Evolutionary conservation across 352 stramenopile genomes (phyloP), one percentile per base, ranked within the genome.

Genomic region (Globisporangium perplexum): DNA sequence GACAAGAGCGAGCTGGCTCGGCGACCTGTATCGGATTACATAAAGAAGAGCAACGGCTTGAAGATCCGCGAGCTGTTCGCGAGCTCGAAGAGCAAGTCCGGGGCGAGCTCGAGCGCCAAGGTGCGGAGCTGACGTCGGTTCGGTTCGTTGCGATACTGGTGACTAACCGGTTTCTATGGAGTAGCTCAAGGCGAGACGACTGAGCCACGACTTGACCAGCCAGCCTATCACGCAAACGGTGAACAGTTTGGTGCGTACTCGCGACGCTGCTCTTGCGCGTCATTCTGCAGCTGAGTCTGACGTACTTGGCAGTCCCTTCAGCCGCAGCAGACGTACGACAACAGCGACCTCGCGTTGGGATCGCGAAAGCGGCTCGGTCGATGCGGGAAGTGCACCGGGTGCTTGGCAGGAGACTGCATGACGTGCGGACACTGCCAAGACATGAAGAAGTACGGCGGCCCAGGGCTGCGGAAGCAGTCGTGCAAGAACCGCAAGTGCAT

Each of bases 401-500:
- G 85, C 30, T 62, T 91, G 33, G 62, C 83, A 5, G 79, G 84
- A 15, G 85, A 95, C 38, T 95, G 85, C 62, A 90, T 93, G 83
- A 76, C 77, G 55, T 95, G 85, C 57, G 83, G 79, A 0, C 83
- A 93, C 35, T 95, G 85, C 51, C 79, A 93, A 57, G 85, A 95
- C 52, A 95, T 93, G 85, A 93, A 93, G 53, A 95, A 95, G 49
- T 95, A 93, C 36, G 85, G 85, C 26, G 85, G 85, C 10, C 85
- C 85, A 22, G 85, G 85, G 5, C 65, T 93, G 52, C 83, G 85
- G 0, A 95, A 95, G 44, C 85, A 93, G 49, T 95, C 83, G 23
- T 95, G 85, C 66, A 95, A 92, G 55, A 78, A 86, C 22, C 76
- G 84, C 26, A 95, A 95, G 44, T 95, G 84, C 46, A 59, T 87